Base-by-base conservation (phyloP, 768 basidiomycete species). In the Pleurotus cornucopiae region DNA sequence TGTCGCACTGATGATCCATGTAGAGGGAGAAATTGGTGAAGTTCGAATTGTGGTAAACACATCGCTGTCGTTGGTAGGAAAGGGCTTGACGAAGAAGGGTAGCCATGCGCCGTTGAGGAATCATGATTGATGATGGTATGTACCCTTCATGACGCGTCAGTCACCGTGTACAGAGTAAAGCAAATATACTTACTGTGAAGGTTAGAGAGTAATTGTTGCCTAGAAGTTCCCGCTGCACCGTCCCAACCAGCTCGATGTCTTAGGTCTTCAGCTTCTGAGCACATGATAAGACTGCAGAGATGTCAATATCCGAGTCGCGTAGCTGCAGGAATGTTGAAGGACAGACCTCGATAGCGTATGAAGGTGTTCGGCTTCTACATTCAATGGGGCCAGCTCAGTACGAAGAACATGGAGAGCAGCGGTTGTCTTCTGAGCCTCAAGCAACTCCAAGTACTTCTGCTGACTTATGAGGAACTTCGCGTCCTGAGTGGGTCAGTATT, bases 361-460 rank as follows among this genome's bases (percentile, higher is more conserved):
- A 49, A 98, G 71, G 60, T 89, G 83, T 55, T 94, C 91, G 14
- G 89, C 72, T 66, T 93, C 88, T 40, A 83, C 80, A 58, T 88
- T 83, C 52, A 93, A 68, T 45, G 93, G 89, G 6, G 95, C 92
- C 39, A 99, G 74, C 66, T 97, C 94, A 59, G 88, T 85, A 46
- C 97, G 84, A 48, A 99, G 74, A 6, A 96, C 89, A 54, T 87
- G 81, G 40, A 99, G 72, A 12, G 97, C 97, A 58, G 81, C 78
- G 45, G 89, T 89, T 2, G 85, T 88, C 72, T 86, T 85, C 63
- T 81, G 82, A 3, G 82, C 80, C 65, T 98, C 96, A 49, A 99
- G 76, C 16, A 91, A 76, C 67, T 99, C 97, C 41, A 98, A 78
- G 70, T 97, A 99, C 73, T 97, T 95, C 80, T 99, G 97, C 71